These are phyloP conservation scores for Leucaena leucocephala DNA, from an alignment of 306 rosid species.

Conservation along the genomic window DNA sequence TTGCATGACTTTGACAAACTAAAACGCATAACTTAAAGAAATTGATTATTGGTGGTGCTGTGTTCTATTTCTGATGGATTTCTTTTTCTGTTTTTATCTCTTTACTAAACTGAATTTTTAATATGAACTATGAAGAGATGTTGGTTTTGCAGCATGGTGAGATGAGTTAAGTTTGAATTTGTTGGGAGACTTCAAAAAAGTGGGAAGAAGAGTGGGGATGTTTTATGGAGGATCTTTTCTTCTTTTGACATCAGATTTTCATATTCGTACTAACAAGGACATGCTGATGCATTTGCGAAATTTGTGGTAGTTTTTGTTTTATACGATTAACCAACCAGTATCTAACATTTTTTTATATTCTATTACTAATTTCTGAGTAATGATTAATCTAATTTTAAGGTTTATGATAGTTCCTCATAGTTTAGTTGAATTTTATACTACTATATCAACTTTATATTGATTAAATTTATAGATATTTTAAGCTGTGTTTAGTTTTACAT, in stretches of 20 bases:
- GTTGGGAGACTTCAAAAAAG: constrained; percentile 42
- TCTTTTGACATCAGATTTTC: constrained; percentile 22
- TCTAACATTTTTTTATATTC: too few species aligned
- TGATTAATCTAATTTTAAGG: too few species aligned
- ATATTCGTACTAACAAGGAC: not conserved
- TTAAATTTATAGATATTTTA: too few species aligned
- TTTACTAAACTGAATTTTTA: constrained; percentile 40
- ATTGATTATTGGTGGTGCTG: constrained; percentile 30
- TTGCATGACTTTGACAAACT: constrained; percentile 70
- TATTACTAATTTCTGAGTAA: too few species aligned
- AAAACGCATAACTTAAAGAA: constrained; percentile 8
- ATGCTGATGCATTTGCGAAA: not conserved
- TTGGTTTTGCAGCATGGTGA: constrained; percentile 29
- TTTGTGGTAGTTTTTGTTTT: not conserved
- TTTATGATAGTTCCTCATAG: too few species aligned
- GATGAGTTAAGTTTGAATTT: constrained; percentile 27
- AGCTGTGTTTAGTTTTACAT: too few species aligned
- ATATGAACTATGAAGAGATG: constrained; percentile 27
- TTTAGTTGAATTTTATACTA: too few species aligned
- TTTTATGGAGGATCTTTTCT: constrained; percentile 35
- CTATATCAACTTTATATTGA: too few species aligned
- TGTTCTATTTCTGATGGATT: constrained; percentile 30
- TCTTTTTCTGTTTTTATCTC: constrained; percentile 16
- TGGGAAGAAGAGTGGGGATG: constrained; percentile 30
- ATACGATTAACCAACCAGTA: too few species aligned